Evolutionary conservation across 2,329 filamentous ascomycete species (phyloP), one percentile per base, ranked within the genome.

Genomic region (Zarea fungicola): DNA sequence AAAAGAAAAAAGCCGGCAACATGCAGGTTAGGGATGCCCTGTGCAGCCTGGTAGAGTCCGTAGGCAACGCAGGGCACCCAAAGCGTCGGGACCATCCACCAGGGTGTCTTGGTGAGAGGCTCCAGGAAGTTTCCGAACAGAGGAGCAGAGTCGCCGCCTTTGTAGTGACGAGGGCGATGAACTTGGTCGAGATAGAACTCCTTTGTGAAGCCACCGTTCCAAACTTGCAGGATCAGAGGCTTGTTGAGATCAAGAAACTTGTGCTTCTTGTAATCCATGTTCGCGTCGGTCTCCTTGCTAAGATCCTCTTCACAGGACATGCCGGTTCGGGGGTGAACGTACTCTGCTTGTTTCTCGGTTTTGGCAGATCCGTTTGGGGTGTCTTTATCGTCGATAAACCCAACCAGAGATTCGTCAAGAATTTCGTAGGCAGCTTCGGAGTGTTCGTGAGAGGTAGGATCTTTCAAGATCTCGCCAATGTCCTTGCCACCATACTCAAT

Each of bases 121-220:
- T 99, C 93, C n/a, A 99, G 75, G 66, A 99, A 95, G 71, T 99
- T 97, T 52, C 93, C 93, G 68, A 99, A 99, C 21, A 99, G 71
- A 18, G 93, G 93, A 31, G 93, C 93, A 6, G 90, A 96, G 54
- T 83, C 83, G 51, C 93, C 93, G 56, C 92, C 92, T 65, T 84
- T 95, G 77, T 97, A 99, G 67, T 99, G 92, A 51, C 93, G 84
- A 16, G 93, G 93, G 37, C 93, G 85, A 65, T 99, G 93, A 45
- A 99, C 88, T 67, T 99, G 93, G 58, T 96, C 85, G 21, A 99
- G 78, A 63, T 99, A 99, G 64, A 99, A 99, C n/a, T 89, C 82
- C 67, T 96, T 99, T 65, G 73, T 82, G 71, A 97, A 99, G 25
- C 86, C 87, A 40, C 91, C 87, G 56, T 74, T 78, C 86, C 88